Base-by-base conservation (phyloP, 73 alveolate species). In the Loxodes magnus region DNA sequence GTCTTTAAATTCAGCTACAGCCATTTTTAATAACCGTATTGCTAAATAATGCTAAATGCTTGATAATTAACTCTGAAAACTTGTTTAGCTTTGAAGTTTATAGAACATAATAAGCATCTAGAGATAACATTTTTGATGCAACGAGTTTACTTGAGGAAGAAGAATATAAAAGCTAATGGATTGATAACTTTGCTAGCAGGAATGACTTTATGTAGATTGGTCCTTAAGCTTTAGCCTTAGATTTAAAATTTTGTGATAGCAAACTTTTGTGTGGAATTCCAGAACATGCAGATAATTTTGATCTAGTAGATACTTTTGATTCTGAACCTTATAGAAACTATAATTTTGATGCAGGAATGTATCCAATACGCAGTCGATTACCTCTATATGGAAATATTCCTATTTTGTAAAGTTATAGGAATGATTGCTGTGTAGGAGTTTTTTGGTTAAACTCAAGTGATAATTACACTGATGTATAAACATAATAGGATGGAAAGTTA, bases 281-380 rank as follows among this genome's bases (percentile, higher is more conserved):
- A 37, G 74, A 59, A 38, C 55, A 59, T 41, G 26, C 68, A 0
- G 51, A 59, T 33, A 28, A 48, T 14, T 56, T 67, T 23, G 33
- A 12, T 5, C 29, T 67, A 3, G 17, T 9, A 16, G 65, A 67
- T 30, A 60, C 84, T 7, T 50, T 55, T 31, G 56, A 57, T 46
- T 33, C 36, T 5, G 93, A 75, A 58, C 93, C 93, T 2, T 77
- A 74, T 36, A 56, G 93, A 14, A 42, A 74, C 35, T 79, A 25
- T 53, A 79, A 73, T 50, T 58, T 68, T 3, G 93, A 79, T 49
- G 84, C 59, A 33, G 73, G 73, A 25, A 64, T 48, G 43, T 63
- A 46, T 46, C 76, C 54, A 20, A 29, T 42, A 16, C 54, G 52
- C 25, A 38, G 63, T 0, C 28, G 19, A 21, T 38, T 29, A 26